Evolutionary conservation across 306 rosid genomes (phyloP), one percentile per base, ranked within the genome.

Genomic region (Quercus wislizeni): DNA sequence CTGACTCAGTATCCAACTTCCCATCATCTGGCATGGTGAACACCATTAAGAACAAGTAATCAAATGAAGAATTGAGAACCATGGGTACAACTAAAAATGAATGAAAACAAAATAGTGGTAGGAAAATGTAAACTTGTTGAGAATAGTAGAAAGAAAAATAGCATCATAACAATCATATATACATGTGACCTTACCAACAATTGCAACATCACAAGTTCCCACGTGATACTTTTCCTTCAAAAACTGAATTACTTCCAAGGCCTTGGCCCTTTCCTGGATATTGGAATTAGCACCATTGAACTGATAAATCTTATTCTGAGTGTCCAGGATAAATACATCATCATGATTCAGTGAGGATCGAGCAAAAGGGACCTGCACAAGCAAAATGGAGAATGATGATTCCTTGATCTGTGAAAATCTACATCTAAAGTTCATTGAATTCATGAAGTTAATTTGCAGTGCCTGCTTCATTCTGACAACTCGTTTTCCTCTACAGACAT

Each of bases 391-490:
- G 64, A 71, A 70, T 83, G 63, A 65, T 30, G 74, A 59, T 80
- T 74, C 57, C 81, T 75, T 75, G 73, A 76, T 56, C 85, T 30
- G 23, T 70, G 74, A 33, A 75, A 80, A 38, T 65, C 13, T 71
- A 10, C 21, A 65, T 77, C 72, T 43, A 83, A 76, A 69, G 52
- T 80, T 80, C 78, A 74, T 64, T 74, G 73, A 80, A 81, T 69
- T 64, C 30, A 54, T 27, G 33, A 86, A 79, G 78, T 71, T 52
- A 55, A 20, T 18, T 61, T 58, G 41, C 68, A 58, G 28, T 88
- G 87, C 99, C 99, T 96, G 96, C 81, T 96, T 96, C 94, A 96
- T 88, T 89, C 97, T 91, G 87, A 96, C 98, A 85, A 96, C 98
- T 79, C 99, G 92, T 88, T 93, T 96, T 90, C 99, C 99, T 86